Evolutionary conservation across 257 asterid species (phyloP).

Genomic region (Solanum bulbocastanum): DNA sequence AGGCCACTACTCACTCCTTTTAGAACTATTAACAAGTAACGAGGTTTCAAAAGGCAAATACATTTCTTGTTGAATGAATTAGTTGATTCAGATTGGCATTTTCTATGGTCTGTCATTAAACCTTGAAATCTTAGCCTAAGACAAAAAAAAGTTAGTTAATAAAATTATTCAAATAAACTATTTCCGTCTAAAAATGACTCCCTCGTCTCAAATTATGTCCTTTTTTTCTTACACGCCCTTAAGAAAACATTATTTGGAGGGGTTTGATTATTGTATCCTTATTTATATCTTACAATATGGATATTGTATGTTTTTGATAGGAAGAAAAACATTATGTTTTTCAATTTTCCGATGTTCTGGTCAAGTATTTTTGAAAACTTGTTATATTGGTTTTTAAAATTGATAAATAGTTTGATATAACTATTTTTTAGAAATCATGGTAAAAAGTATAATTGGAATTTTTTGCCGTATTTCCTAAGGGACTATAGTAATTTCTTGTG

Average conservation of each 20-base stretch:
- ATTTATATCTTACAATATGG: too few relatives aligned
- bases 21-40: neutral
- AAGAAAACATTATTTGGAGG: neutral
- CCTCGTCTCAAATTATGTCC: too few relatives aligned
- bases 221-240: neutral
- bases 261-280: neutral
- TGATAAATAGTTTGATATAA: neutral
- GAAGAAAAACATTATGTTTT: too few relatives aligned
- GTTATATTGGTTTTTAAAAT: too few relatives aligned
- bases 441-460: neutral
- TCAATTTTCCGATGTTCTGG: neutral
- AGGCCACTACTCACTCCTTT: too few relatives aligned
- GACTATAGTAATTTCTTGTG: too few relatives aligned
- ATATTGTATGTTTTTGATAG: rapidly evolving
- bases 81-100: neutral
- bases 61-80: neutral
- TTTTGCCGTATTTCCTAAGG: neutral
- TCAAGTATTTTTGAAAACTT: neutral
- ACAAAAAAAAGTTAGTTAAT: too few relatives aligned
- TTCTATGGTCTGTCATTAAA: neutral
- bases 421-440: neutral
- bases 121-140: neutral
- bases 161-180: too few relatives aligned
- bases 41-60: neutral
- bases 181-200: neutral